phyloP scores from a whole-genome alignment of 352 stramenopile genomes.

The Globisporangium cystogenes region DNA sequence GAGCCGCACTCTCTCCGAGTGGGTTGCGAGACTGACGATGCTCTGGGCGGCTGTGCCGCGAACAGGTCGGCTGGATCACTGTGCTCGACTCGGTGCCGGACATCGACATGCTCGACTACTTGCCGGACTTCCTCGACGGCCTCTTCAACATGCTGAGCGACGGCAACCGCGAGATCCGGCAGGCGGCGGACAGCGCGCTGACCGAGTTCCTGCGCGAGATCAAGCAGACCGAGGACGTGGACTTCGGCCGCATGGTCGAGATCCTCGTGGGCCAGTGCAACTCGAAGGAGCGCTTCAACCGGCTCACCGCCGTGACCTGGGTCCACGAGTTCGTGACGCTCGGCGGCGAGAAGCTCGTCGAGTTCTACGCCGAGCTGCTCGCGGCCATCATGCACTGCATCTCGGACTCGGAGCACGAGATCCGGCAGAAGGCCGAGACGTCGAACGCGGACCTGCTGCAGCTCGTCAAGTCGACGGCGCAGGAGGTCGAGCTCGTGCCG shows the following conservation, averaged over 20 bases:
- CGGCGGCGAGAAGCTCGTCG: constrained; percentile 91
- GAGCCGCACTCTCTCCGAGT: too few relatives aligned
- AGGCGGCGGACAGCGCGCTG: constrained; percentile 92
- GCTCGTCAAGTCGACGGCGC: constrained; percentile 90
- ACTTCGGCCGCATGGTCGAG: constrained; percentile 97
- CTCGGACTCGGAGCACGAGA: constrained; percentile 95
- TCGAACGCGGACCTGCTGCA: constrained; percentile 96
- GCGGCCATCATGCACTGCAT: constrained; percentile 98
- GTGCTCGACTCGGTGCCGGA: constrained; percentile 98
- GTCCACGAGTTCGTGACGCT: constrained; percentile 97
- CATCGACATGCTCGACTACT: constrained; percentile 99
- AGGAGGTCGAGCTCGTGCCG: constrained; percentile 89
- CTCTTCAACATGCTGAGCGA: constrained; percentile 99
- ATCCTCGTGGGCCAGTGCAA: constrained; percentile 98
- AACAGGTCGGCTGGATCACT: constrained; percentile 94
- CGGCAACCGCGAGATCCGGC: constrained; percentile 97
- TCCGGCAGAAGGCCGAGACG: constrained; percentile 94
- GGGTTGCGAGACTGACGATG: too few relatives aligned
- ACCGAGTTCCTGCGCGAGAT: constrained; percentile 96
- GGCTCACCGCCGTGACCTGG: constrained; percentile 97
- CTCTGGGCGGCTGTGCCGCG: too few relatives aligned
- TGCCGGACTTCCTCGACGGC: constrained; percentile 97
- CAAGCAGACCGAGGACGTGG: constrained; percentile 93
- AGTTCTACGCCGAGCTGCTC: constrained; percentile 95
- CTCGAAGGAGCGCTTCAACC: constrained; percentile 96